These are phyloP conservation scores for Aspergillus carbonarius DNA, from an alignment of 2,329 filamentous ascomycete genomes.

Conservation along the genomic window DNA sequence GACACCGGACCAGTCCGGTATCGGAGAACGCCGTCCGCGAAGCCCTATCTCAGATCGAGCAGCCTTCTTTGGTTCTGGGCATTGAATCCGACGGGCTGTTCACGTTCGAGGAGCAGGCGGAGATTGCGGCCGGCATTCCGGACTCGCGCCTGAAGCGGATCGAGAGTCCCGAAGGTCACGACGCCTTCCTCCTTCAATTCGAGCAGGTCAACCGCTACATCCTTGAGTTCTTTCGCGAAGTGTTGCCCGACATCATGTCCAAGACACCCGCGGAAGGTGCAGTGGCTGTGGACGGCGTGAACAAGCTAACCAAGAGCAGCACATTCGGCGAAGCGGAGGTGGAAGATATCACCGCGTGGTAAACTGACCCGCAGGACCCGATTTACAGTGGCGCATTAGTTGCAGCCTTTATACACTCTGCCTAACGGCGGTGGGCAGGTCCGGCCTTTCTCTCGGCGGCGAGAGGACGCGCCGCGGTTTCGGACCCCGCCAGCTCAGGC, in stretches of 20 bases:
- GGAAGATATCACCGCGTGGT: slow-evolving; percentile 95
- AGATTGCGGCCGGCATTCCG: slow-evolving; percentile 78
- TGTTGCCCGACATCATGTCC: slow-evolving; percentile 84
- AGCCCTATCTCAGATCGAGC: slow-evolving; percentile 77
- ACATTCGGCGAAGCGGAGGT: slow-evolving; percentile 96
- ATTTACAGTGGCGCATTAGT: slow-evolving; percentile 29
- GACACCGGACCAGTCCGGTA: slow-evolving; percentile 58
- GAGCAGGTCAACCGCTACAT: slow-evolving; percentile 93
- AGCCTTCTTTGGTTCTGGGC: slow-evolving; percentile 86
- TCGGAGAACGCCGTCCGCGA: slow-evolving; percentile 59
- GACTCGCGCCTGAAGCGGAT: slow-evolving; percentile 79
- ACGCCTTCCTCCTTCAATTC: slow-evolving; percentile 94
- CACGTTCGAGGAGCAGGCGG: slow-evolving; percentile 94
- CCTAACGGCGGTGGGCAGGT: slow-evolving; percentile 8
- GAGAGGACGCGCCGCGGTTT: slow-evolving; percentile 20
- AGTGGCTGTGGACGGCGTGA: slow-evolving; percentile 54
- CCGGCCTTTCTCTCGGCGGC: slow-evolving; percentile 16
- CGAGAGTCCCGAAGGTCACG: slow-evolving; percentile 91
- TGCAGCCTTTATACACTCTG: slow-evolving; percentile 22
- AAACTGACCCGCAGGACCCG: slow-evolving; percentile 27
- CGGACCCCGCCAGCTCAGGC: slow-evolving; percentile 10
- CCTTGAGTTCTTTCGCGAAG: slow-evolving; percentile 76
- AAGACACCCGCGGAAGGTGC: slow-evolving; percentile 52
- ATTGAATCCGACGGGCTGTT: slow-evolving; percentile 96
- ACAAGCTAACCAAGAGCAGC: slow-evolving; percentile 75